Conservation (phyloP, 2,329 filamentous ascomycete genomes). For the Trichophyton verrucosum region DNA sequence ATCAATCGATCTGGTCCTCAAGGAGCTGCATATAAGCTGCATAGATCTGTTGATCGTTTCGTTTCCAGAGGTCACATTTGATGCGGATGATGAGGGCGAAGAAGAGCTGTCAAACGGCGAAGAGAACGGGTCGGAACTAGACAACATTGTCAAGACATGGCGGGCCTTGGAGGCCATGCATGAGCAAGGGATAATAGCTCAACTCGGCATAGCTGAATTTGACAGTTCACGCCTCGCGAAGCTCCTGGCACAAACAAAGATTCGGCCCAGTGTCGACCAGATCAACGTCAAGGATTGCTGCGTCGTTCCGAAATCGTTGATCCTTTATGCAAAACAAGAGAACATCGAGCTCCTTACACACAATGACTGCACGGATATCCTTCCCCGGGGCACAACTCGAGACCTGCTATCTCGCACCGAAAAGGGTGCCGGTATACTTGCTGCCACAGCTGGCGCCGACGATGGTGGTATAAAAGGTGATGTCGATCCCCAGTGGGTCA, state of each 20-base stretch:
- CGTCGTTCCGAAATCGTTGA: conserved; percentile 78
- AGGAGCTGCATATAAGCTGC: conserved; percentile 60
- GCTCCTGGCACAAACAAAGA: conserved; percentile 57
- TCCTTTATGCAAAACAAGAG: conserved; percentile 69
- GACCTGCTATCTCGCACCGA: conserved; percentile 66
- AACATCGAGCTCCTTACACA: conserved; percentile 83
- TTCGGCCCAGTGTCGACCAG: conserved; percentile 77
- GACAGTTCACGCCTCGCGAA: conserved; percentile 68
- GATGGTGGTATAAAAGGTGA: conserved; percentile 57
- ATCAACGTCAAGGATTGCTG: conserved; percentile 96
- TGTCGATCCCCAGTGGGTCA: conserved; percentile 81
- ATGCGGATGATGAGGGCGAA: conserved; percentile 71
- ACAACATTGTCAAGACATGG: conserved; percentile 56
- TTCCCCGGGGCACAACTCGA: conserved; percentile 71
- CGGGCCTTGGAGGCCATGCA: conserved; percentile 60
- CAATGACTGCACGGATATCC: conserved; percentile 82
- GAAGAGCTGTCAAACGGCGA: conserved; percentile 46
- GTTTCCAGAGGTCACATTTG: conserved; percentile 86
- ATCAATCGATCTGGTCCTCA: conserved; percentile 66
- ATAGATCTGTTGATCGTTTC: conserved; percentile 86
- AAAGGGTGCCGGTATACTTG: conserved; percentile 63
- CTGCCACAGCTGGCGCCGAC: conserved; percentile 41
- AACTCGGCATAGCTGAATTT: conserved; percentile 82
- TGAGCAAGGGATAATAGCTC: conserved; percentile 55
- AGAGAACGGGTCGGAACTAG: conserved; percentile 37